Evolutionary conservation across 2,329 filamentous ascomycete species (phyloP), one percentile per base, ranked within the genome.

Genomic region (Microcyclospora tardicrescens): DNA sequence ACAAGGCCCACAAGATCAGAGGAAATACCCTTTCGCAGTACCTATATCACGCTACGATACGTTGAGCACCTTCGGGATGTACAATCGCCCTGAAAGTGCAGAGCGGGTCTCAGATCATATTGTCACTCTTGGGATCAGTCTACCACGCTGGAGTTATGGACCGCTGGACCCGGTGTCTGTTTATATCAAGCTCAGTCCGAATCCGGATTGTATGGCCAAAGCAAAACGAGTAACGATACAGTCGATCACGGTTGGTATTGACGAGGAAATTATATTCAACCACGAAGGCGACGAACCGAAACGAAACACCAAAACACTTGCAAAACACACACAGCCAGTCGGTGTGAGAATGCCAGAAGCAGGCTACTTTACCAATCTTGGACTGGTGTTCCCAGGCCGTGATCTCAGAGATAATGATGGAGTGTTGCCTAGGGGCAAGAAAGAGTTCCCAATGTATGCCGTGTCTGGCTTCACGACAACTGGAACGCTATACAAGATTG

Each of bases 181-280:
- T 37, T 95, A 93, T 61, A 87, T 98, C 59, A 93, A 93, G 60
- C 65, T 98, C 15, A 82, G 82, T 8, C 91, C 91, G 11, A 96
- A 96, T 52, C 79, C 80, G 24, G 85, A 95, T 59, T 95, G 84
- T 84, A 68, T 91, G 60, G 77, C 67, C 57, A 96, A 95, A 61
- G 87, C 89, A 35, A 84, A 80, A 58, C 84, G 84, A 57, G 87
- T 96, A 38, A 89, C 84, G 33, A 93, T 98, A 55, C 81, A 87
- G 56, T 91, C 91, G 56, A 91, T 98, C 50, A 94, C 86, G 1
- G 79, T 96, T 32, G 77, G 78, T 10, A 93, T 98, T 51, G 91
- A 96, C 56, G 91, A 98, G 62, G 89, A 96, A 58, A 93, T 96
- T 42, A 93, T 91, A n/a, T 98, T 84, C 64, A 96, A 98, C 49